Evolutionary conservation across 805 yeast species (phyloP), one percentile per base, ranked within the genome.

Genomic region (Myxozyma melibiosi): DNA sequence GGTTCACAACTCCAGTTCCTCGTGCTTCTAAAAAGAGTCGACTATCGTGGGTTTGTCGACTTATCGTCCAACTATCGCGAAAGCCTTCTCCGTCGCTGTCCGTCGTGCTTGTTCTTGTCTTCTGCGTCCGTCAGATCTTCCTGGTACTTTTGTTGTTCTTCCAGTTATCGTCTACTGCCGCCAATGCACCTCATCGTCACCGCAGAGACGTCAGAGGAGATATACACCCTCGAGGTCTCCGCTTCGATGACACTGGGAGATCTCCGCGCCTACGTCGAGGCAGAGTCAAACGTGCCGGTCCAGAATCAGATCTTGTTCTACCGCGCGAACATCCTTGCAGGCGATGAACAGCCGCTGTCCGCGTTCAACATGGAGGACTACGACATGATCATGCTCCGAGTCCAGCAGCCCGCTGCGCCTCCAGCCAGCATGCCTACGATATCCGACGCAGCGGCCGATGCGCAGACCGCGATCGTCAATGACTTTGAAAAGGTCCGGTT

Each of bases 261-360:
- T 68, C 78, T 91, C 63, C 78, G 81, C 57, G 95, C 92, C 0
- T 83, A 85, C 62, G 67, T 90, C 8, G 85, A 84, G 58, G 82
- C 85, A 1, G 96, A 89, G 66, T 79, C 90, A 7, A 78, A 75
- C 13, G 78, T 85, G 49, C 73, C 75, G 9, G 72, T 78, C 3
- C 65, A 68, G 0, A 65, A 72, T 14, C 87, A 85, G 66, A 70
- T 74, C n/a, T 65, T 89, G 45, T 68, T 74, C 22, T 75, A 74
- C 64, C 78, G 84, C 60, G 79, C 80, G 57, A 72, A 73, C 25
- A 66, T 71, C 4, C 64, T 88, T 34, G 64, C 64, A 13, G 68
- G 64, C 1, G 72, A 69, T 5, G 48, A 68, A 2, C 69, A 68
- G 44, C 72, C 81, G 0, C 71, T 90, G 45, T 68, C 70, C 11